Evolutionary conservation across 352 stramenopile genomes (phyloP).

Genomic region (Pythium dissimile): DNA sequence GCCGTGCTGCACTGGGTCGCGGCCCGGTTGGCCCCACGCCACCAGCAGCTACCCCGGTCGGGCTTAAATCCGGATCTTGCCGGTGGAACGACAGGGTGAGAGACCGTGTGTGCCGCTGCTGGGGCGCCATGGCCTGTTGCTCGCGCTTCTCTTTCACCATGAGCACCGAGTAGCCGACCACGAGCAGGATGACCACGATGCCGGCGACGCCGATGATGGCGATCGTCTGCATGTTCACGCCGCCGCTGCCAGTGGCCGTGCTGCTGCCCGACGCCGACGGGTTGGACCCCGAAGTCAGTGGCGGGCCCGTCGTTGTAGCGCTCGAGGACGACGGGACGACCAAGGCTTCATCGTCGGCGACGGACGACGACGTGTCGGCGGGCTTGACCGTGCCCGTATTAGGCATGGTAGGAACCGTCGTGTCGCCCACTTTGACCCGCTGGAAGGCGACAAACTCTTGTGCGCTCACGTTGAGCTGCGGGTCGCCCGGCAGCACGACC

Average conservation of each 20-base stretch:
- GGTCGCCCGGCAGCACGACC: constrained; percentile 42
- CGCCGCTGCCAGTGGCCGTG: not conserved
- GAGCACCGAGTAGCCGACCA: constrained; percentile 9
- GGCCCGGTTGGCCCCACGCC: no score
- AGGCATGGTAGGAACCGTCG: not conserved
- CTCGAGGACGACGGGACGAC: not conserved
- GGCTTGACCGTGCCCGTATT: not conserved
- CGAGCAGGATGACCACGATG: not conserved
- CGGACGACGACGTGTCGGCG: not conserved
- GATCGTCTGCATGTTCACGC: constrained; percentile 1
- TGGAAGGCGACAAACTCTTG: constrained; percentile 63
- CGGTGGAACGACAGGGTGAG: no score
- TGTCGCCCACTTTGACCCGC: not conserved
- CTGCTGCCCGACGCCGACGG: not conserved
- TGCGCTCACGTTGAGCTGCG: constrained; percentile 39
- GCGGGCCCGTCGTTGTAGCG: not conserved
- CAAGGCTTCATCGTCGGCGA: not conserved
- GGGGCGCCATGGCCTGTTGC: not conserved
- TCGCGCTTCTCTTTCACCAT: constrained; percentile 3
- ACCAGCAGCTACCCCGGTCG: no score
- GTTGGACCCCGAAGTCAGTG: not conserved
- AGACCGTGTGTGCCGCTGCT: not conserved
- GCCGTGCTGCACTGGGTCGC: no score
- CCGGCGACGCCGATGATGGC: constrained; percentile 5
- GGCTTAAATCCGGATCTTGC: no score